These are phyloP conservation scores for Aspergillus cavernicola DNA, from an alignment of 495 filamentous ascomycete species.

Conservation along the genomic window DNA sequence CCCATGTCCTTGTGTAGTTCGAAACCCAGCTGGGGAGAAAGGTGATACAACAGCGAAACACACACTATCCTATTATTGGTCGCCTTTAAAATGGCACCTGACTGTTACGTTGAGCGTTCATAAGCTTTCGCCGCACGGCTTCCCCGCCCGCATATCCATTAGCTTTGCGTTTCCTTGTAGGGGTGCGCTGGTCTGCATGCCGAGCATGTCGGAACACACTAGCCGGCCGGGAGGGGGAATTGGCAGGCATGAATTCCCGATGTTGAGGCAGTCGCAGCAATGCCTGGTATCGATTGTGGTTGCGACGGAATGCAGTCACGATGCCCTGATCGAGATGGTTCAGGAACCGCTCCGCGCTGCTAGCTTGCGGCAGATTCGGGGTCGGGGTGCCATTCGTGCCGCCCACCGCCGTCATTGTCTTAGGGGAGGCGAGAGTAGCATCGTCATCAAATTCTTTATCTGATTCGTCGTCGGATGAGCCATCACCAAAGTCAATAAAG, in stretches of 20 bases:
- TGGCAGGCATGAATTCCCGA: constrained; percentile 48
- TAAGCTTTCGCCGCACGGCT: constrained; percentile 46
- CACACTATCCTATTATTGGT: background rate
- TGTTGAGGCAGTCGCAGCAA: constrained; percentile 59
- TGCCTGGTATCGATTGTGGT: constrained; percentile 69
- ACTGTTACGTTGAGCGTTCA: constrained; percentile 42
- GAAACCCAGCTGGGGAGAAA: background rate
- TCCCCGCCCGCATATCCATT: constrained; percentile 38
- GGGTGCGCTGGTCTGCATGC: constrained; percentile 42
- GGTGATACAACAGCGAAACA: background rate
- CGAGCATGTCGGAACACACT: constrained; percentile 47
- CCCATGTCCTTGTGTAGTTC: background rate
- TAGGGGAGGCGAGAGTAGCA: constrained; percentile 33
- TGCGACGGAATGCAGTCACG: constrained; percentile 74
- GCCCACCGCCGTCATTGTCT: constrained; percentile 31
- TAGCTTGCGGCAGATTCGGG: constrained; percentile 49
- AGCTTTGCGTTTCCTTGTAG: constrained; percentile 42
- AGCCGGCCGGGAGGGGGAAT: constrained; percentile 41
- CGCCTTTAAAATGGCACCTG: constrained; percentile 36
- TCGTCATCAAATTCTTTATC: constrained; percentile 40
- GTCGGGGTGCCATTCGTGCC: constrained; percentile 43
- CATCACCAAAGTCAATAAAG: constrained; percentile 65
- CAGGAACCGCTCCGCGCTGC: constrained; percentile 54
- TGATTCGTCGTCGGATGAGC: constrained; percentile 52
- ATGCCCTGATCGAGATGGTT: constrained; percentile 66